A percentile compares a stretch with the other conserved stretches of the same genome.
Conservation (phyloP, 768 basidiomycete genomes). For the Imleria badia region DNA sequence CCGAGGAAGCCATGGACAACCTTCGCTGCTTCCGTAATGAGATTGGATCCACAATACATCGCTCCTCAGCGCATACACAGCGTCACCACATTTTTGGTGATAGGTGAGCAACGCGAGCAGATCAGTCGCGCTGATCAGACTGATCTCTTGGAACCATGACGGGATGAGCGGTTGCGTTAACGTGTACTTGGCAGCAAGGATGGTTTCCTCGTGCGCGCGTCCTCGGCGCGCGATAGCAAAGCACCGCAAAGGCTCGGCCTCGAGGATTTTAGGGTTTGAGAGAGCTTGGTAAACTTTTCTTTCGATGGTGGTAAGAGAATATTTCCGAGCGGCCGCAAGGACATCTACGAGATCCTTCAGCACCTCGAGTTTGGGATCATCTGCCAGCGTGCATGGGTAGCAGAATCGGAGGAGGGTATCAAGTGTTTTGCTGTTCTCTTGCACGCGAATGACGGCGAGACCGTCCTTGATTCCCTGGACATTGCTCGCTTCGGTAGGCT, state of each 20-base stretch:
- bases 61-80: background rate
- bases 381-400: conserved; percentile 23
- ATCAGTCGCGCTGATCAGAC: conserved; percentile 23
- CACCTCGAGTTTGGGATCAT: conserved; percentile 16
- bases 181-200: conserved; percentile 30
- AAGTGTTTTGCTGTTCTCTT: conserved; percentile 23
- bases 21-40: conserved; percentile 2
- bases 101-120: conserved; percentile 28
- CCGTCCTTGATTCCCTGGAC: conserved; percentile 15
- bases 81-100: conserved; percentile 13
- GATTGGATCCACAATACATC: conserved; percentile 15
- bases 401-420: conserved; percentile 29
- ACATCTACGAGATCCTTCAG: conserved; percentile 6
- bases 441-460: conserved; percentile 20
- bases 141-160: conserved; percentile 25
- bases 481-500: conserved; percentile 13
- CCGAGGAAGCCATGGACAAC: background rate
- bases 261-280: conserved; percentile 12
- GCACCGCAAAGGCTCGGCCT: conserved; percentile 25
- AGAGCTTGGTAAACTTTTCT: conserved; percentile 21
- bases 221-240: conserved; percentile 34
- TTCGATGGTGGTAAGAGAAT: conserved; percentile 16
- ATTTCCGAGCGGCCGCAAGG: conserved; percentile 18
- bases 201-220: conserved; percentile 19
- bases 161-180: conserved; percentile 25